A percentile compares a stretch with the other conserved stretches of the same genome.
These are phyloP conservation scores for Leccinum imitatum DNA, from an alignment of 768 basidiomycete species.

Conservation along the genomic window DNA sequence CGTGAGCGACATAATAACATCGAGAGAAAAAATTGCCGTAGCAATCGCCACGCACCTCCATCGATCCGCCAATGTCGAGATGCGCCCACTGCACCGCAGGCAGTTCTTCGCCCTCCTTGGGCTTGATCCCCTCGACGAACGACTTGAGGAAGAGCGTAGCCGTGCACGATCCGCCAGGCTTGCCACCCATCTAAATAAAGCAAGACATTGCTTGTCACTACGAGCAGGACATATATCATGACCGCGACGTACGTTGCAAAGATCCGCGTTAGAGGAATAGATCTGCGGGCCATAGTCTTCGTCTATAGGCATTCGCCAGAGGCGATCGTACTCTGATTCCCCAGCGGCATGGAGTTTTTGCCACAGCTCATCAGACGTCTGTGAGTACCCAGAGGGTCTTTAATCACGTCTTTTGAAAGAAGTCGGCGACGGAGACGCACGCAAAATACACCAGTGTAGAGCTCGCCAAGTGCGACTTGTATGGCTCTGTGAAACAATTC, in stretches of 20 bases:
- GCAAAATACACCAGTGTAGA: slow-evolving; percentile 77
- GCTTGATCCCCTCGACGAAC: slow-evolving; percentile 74
- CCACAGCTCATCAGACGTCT: slow-evolving; percentile 81
- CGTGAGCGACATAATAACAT: not conserved
- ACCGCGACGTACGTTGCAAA: slow-evolving; percentile 53
- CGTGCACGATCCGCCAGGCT: slow-evolving; percentile 68
- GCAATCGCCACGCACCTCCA: slow-evolving; percentile 53
- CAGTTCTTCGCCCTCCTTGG: slow-evolving; percentile 51
- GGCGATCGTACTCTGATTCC: slow-evolving; percentile 71
- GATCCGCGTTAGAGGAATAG: slow-evolving; percentile 72
- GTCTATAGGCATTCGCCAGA: slow-evolving; percentile 91
- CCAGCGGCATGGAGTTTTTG: slow-evolving; percentile 65
- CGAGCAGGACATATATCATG: not conserved
- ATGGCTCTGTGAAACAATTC: slow-evolving; percentile 53
- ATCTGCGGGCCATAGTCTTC: slow-evolving; percentile 81
- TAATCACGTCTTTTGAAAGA: not conserved
- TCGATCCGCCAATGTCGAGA: slow-evolving; percentile 77
- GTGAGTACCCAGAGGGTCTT: not conserved
- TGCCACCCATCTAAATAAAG: slow-evolving; percentile 61
- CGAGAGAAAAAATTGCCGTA: not conserved
- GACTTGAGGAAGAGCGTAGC: slow-evolving; percentile 86
- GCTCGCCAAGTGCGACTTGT: slow-evolving; percentile 69
- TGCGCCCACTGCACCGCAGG: slow-evolving; percentile 79
- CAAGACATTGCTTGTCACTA: slow-evolving; percentile 3
- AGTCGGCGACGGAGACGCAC: slow-evolving; percentile 36